Conservation (phyloP, 352 stramenopile species). For the Phytophthora sp. region DNA sequence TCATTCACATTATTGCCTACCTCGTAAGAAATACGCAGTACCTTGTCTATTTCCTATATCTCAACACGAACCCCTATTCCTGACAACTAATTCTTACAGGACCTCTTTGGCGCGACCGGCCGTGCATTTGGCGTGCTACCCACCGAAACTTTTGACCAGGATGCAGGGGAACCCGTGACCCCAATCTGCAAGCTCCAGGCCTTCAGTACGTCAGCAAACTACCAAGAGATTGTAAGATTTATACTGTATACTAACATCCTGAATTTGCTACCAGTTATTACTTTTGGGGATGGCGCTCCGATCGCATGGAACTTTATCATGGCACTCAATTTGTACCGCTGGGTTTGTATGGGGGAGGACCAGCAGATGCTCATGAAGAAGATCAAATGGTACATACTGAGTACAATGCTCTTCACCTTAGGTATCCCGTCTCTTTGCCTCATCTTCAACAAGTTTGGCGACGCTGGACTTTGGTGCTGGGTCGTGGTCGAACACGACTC, state of each 20-base stretch:
- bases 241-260: conserved; percentile 8
- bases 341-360: conserved; percentile 84
- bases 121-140: conserved; percentile 74
- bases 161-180: conserved; percentile 55
- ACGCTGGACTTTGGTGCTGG: conserved; percentile 83
- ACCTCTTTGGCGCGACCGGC: conserved; percentile 72
- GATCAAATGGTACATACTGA: conserved; percentile 83
- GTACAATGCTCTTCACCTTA: conserved; percentile 66
- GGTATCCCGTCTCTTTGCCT: conserved; percentile 56
- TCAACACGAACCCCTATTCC: background rate
- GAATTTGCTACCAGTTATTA: conserved; percentile 62
- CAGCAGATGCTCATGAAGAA: conserved; percentile 84
- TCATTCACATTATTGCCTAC: conserved; percentile 87
- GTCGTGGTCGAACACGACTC: conserved; percentile 57
- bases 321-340: conserved; percentile 82
- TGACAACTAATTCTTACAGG: conserved; percentile 36
- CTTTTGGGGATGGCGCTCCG: conserved; percentile 72
- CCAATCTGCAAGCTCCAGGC: conserved; percentile 75
- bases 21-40: too few species aligned
- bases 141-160: conserved; percentile 71
- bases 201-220: conserved; percentile 45
- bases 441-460: conserved; percentile 68
- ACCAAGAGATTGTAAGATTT: background rate
- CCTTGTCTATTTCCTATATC: background rate
- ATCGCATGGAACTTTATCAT: conserved; percentile 90